Evolutionary conservation across 805 yeast genomes (phyloP), one percentile per base, ranked within the genome.

Genomic region (Candida adriatica): DNA sequence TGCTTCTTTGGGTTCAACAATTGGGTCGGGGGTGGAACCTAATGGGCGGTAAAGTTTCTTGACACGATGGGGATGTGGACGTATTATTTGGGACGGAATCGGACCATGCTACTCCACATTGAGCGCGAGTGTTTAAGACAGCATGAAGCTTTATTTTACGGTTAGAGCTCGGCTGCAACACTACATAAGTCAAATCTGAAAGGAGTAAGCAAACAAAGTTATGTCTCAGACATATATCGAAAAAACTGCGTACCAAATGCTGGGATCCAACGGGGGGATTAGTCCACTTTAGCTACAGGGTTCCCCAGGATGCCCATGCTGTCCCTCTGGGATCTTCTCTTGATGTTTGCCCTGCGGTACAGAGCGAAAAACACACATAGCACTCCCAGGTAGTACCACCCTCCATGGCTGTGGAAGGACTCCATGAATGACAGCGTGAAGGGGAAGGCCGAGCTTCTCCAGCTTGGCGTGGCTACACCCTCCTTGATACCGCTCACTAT

Each of bases 381-480:
- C 3, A 32, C 21, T 14, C 37, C 6, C 16, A 40, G 3, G 45
- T 70, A 73, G 0, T 71, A 76, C 18, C 55, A 32, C 31, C 68
- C 30, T 1, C 77, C 75, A 33, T 54, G 48, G 31, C 55, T 51
- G 41, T 68, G 78, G 13, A 70, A 41, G 11, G 27, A 10, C 34
- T 73, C 75, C 60, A 70, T 52, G 27, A 62, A 55, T 31, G 64
- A 51, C 13, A 71, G 48, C 1, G 38, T 24, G 2, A 48, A 41
- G 5, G 61, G 56, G 38, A 53, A 71, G 4, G 77, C 74, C 34
- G 70, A 64, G 24, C 62, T 61, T 18, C 63, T 60, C 31, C 68
- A 51, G 23, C 58, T 59, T 26, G 50, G 42, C 8, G 27, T 28
- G 9, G 58, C 29, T 4, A 31, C 30, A 4, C 46, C 49, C 5